These are phyloP conservation scores for Ceratocystis lukuohia DNA, from an alignment of 2,329 filamentous ascomycete genomes.

Conservation along the genomic window DNA sequence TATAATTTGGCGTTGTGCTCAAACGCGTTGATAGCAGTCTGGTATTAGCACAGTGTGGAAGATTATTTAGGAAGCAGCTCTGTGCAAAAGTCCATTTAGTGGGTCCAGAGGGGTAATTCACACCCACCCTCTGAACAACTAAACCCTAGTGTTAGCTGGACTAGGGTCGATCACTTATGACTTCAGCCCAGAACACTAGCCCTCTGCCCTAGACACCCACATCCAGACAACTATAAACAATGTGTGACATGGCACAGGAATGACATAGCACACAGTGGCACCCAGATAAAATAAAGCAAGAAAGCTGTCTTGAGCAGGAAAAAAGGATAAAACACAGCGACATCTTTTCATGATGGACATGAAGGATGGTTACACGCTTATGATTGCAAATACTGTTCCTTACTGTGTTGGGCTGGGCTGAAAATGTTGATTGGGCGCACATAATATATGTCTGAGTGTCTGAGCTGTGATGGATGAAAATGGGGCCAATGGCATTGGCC, in stretches of 20 bases:
- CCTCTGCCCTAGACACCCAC: not conserved
- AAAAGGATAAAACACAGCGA: not conserved
- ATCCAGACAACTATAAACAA: not conserved
- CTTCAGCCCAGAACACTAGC: not conserved
- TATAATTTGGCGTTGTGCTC: constrained; percentile 1
- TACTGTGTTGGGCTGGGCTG: not conserved
- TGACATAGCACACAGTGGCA: not conserved
- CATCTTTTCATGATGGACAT: not conserved
- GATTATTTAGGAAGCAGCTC: not conserved
- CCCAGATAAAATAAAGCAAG: not conserved
- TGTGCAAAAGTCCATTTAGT: not conserved
- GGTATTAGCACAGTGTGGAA: not conserved
- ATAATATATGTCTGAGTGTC: not conserved
- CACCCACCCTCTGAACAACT: not conserved
- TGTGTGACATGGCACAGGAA: constrained; percentile 4
- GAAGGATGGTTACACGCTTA: constrained; percentile 1
- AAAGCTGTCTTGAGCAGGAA: not conserved
- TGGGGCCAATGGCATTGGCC: not conserved
- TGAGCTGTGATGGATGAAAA: not conserved
- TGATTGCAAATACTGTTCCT: not conserved
- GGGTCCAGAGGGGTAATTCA: not conserved
- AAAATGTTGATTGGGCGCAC: constrained; percentile 1
- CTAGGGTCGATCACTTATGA: not conserved
- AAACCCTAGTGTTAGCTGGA: not conserved
- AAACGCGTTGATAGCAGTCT: not conserved